Evolutionary conservation across 768 basidiomycete species (phyloP), one percentile per base, ranked within the genome.

Genomic region (Pseudohyphozyma bogoriensis): DNA sequence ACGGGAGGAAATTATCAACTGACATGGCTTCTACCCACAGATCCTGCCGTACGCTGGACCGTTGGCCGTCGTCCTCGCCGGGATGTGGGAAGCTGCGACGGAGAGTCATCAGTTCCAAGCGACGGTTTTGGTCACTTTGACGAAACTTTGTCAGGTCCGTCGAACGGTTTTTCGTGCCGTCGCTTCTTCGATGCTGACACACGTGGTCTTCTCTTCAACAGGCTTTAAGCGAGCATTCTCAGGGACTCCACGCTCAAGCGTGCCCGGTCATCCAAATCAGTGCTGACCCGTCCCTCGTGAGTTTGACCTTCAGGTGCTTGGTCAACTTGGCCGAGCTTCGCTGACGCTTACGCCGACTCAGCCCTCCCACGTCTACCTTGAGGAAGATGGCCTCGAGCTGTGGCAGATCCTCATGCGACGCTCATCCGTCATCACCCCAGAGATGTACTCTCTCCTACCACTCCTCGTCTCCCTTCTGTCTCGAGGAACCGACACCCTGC

Each of bases 301-400:
- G 50, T 60, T 7, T 36, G 0, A 7, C 39, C 22, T 32, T 51
- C 22, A n/a, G n/a, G n/a, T n/a, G n/a, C n/a, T n/a, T n/a, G n/a
- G 13, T 46, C 18, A 22, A 11, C 20, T 13, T 3, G 2, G 9
- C 20, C 20, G 7, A 4, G 3, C 4, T 4, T 35, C 24, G 10
- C 39, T 53, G 26, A 37, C 37, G 31, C 20, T 22, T 18, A 20
- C 20, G 7, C 9, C 44, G n/a, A n/a, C n/a, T 26, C 50, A 62
- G 60, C 60, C 67, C 0, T 62, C 63, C 4, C 62, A 64, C 40
- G 42, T 63, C 26, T 62, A 65, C 36, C 78, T 93, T 28, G 89
- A 92, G 66, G 82, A 83, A 62, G 89, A 92, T 72, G 85, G 81
- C 0, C 72, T 90, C 50, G 77, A 76, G 44, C 79, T 93, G 15